Evolutionary conservation across 2,329 filamentous ascomycete species (phyloP).

Genomic region (Mariannaea sp.): DNA sequence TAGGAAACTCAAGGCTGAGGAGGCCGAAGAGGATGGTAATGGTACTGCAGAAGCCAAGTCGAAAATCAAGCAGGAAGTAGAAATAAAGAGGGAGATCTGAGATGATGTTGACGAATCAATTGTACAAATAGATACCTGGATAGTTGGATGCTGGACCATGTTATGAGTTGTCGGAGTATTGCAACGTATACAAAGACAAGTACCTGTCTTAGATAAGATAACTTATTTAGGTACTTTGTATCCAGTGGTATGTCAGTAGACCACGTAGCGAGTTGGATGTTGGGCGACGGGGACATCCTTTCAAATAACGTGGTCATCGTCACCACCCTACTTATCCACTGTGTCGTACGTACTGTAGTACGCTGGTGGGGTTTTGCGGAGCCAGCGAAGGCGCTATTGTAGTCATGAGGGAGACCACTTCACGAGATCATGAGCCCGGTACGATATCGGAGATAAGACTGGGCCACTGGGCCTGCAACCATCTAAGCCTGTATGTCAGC

Average conservation of each 20-base stretch:
- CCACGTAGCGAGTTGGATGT: slow-evolving; percentile 18
- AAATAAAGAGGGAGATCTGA: slow-evolving; percentile 32
- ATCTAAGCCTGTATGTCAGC: too few relatives aligned
- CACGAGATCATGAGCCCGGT: slow-evolving; percentile 35
- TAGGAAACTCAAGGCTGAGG: slow-evolving; percentile 48
- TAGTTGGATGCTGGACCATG: too few relatives aligned
- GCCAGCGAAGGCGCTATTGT: slow-evolving; percentile 29
- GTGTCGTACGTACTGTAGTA: slow-evolving; percentile 16
- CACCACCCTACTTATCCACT: slow-evolving; percentile 16
- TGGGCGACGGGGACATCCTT: slow-evolving; percentile 9
- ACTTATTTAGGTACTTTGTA: too few relatives aligned
- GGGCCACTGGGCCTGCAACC: slow-evolving; percentile 8
- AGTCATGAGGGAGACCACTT: slow-evolving; percentile 23
- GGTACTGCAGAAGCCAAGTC: slow-evolving; percentile 31
- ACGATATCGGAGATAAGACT: slow-evolving; percentile 41
- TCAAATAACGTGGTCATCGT: slow-evolving; percentile 29
- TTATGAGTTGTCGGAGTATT: slow-evolving; percentile 9
- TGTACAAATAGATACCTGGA: too few relatives aligned
- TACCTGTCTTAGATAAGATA: too few relatives aligned
- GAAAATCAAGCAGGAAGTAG: slow-evolving; percentile 29
- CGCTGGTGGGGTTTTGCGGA: slow-evolving; percentile 15
- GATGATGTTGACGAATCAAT: slow-evolving; percentile 11
- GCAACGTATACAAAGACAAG: too few relatives aligned
- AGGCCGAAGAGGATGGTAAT: slow-evolving; percentile 28
- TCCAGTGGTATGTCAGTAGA: slow-evolving; percentile 7